phyloP scores from a whole-genome alignment of 2,329 filamentous ascomycete species.

The Byssochlamys sp. region DNA sequence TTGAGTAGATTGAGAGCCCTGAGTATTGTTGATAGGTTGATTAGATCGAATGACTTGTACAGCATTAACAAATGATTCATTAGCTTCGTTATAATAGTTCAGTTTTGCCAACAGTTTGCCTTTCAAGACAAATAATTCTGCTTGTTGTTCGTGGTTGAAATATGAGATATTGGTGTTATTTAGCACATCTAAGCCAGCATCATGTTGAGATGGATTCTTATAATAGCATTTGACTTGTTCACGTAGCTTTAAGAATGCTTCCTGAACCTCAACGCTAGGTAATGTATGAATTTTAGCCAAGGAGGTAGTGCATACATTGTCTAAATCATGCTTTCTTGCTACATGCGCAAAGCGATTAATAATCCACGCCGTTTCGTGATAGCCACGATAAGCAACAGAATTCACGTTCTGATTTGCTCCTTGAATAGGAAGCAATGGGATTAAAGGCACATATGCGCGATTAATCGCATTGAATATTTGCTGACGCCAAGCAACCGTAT shows the following conservation, averaged over 20 bases:
- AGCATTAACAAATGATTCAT: slow-evolving; percentile 87
- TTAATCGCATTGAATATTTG: slow-evolving; percentile 98
- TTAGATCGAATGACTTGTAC: too few relatives aligned
- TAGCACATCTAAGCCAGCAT: slow-evolving; percentile 87
- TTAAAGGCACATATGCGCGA: slow-evolving; percentile 77
- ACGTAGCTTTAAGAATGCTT: slow-evolving; percentile 92
- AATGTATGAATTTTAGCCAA: slow-evolving; percentile 94
- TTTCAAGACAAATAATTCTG: slow-evolving; percentile 97
- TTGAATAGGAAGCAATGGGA: slow-evolving; percentile 70
- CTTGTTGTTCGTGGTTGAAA: slow-evolving; percentile 90
- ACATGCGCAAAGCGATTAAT: slow-evolving; percentile 98
- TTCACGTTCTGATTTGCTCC: slow-evolving; percentile 78
- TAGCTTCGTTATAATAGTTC: slow-evolving; percentile 78
- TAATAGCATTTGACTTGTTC: slow-evolving; percentile 99
- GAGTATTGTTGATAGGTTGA: too few relatives aligned
- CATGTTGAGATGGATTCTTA: slow-evolving; percentile 85
- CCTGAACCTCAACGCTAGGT: slow-evolving; percentile 97
- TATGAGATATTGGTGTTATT: slow-evolving; percentile 99
- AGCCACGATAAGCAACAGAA: slow-evolving; percentile 91
- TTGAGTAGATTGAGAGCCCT: too few relatives aligned
- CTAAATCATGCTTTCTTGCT: slow-evolving; percentile 87
- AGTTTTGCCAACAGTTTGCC: slow-evolving; percentile 98
- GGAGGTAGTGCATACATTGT: slow-evolving; percentile 94
- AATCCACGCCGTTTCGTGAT: slow-evolving; percentile 98
- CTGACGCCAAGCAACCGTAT: slow-evolving; percentile 94